These are phyloP conservation scores for Aspergillus fumigatiaffinis DNA, from an alignment of 2,329 filamentous ascomycete species.

Conservation along the genomic window DNA sequence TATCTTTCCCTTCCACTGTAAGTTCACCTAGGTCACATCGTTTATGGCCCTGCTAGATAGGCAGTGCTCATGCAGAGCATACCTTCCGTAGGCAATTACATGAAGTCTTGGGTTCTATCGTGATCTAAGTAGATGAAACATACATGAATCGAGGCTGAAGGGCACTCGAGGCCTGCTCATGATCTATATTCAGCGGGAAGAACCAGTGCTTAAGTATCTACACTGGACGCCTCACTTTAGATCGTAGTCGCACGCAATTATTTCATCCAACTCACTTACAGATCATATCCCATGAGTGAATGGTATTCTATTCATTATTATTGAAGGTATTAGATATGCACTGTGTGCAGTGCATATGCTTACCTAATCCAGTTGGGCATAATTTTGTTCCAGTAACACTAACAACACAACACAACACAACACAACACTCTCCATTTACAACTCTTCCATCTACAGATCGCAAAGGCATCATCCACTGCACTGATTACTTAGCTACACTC, in stretches of 20 bases:
- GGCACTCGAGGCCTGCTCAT: too few relatives aligned
- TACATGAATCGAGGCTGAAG: too few relatives aligned
- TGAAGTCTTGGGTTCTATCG: too few relatives aligned
- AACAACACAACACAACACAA: not conserved
- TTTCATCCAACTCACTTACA: not conserved
- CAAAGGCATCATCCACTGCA: not conserved
- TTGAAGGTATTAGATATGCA: not conserved
- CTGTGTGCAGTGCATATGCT: not conserved
- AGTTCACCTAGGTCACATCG: too few relatives aligned
- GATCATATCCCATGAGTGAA: not conserved
- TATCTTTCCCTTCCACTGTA: too few relatives aligned
- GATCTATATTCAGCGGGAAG: not conserved
- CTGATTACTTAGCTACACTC: not conserved
- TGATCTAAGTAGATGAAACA: too few relatives aligned
- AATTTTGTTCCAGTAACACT: not conserved
- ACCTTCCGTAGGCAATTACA: too few relatives aligned
- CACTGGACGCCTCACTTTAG: not conserved
- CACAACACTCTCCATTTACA: not conserved
- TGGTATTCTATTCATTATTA: not conserved
- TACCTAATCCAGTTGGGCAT: not conserved
- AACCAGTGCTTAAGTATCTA: not conserved
- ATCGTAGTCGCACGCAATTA: too few relatives aligned
- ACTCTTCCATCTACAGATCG: not conserved
- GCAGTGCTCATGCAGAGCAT: too few relatives aligned
- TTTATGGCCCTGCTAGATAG: too few relatives aligned